A percentile compares a stretch with the other conserved stretches of the same genome.
phyloP scores from a whole-genome alignment of 2,329 filamentous ascomycete genomes.

The Fusarium miscanthi region DNA sequence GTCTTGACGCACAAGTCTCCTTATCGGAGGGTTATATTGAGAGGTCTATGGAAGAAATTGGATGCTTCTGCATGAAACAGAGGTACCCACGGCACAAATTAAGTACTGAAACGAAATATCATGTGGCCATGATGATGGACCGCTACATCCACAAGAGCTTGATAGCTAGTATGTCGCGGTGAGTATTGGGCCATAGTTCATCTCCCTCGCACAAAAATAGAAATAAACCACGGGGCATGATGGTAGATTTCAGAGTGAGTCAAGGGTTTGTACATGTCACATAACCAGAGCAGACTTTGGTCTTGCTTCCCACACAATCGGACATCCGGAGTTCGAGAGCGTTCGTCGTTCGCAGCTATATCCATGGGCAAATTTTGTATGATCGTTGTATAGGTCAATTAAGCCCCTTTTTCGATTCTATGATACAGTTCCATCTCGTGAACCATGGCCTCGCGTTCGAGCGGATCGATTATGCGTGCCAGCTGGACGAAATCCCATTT shows the following conservation, averaged over 20 bases:
- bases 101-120: background rate
- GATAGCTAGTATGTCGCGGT: constrained; percentile 68
- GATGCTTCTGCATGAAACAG: background rate
- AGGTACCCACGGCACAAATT: background rate
- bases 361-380: constrained; percentile 3
- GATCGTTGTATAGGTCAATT: constrained; percentile 50
- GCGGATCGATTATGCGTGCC: constrained; percentile 43
- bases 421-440: constrained; percentile 55
- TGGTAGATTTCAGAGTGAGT: constrained; percentile 85
- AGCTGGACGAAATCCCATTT: constrained; percentile 40
- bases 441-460: constrained; percentile 39
- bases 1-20: background rate
- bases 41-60: background rate
- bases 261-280: constrained; percentile 61
- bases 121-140: constrained; percentile 77
- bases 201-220: constrained; percentile 90
- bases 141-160: constrained; percentile 67
- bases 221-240: constrained; percentile 74
- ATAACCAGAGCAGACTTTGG: background rate
- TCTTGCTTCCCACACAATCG: constrained; percentile 8
- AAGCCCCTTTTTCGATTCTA: constrained; percentile 52
- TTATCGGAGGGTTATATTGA: background rate
- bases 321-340: background rate
- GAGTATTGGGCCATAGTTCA: constrained; percentile 70
- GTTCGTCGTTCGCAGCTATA: background rate